Conservation (phyloP, 805 yeast genomes). For the Komagataella kurtzmanii region DNA sequence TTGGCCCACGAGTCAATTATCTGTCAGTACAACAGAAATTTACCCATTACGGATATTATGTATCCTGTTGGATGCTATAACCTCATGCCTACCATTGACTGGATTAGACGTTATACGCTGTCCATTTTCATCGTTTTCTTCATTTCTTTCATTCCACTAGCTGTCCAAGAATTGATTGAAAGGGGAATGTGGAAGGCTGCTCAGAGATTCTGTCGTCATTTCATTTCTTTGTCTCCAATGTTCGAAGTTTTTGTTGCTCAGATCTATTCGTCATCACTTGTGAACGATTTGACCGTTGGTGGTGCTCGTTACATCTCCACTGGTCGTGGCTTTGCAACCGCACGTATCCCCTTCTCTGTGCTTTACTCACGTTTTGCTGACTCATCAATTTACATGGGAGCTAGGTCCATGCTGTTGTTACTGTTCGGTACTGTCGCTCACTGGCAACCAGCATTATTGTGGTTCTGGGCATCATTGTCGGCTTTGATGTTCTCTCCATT, state of each 20-base stretch:
- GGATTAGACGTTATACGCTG: slow-evolving; percentile 72
- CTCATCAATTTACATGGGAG: slow-evolving; percentile 76
- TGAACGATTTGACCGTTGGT: slow-evolving; percentile 65
- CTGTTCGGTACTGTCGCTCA: slow-evolving; percentile 61
- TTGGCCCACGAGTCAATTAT: slow-evolving; percentile 58
- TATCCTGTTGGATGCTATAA: slow-evolving; percentile 66
- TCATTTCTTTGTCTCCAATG: slow-evolving; percentile 61
- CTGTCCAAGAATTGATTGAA: slow-evolving; percentile 70
- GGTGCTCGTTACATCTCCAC: slow-evolving; percentile 83
- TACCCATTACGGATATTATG: slow-evolving; percentile 53
- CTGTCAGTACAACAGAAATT: slow-evolving; percentile 52
- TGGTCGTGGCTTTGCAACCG: slow-evolving; percentile 79
- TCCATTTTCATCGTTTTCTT: slow-evolving; percentile 76
- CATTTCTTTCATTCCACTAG: slow-evolving; percentile 67
- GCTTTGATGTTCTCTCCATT: slow-evolving; percentile 89
- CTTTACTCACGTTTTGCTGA: slow-evolving; percentile 70
- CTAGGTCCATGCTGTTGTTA: slow-evolving; percentile 60
- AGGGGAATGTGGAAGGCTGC: slow-evolving; percentile 70
- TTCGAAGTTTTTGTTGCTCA: slow-evolving; percentile 79
- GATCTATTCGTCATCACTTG: slow-evolving; percentile 58
- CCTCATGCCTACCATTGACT: slow-evolving; percentile 58
- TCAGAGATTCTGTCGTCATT: slow-evolving; percentile 55
- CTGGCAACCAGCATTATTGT: slow-evolving; percentile 88
- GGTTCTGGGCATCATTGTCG: slow-evolving; percentile 94
- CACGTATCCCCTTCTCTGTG: slow-evolving; percentile 64